Base-by-base conservation (phyloP, 148 eudicot genomes). In the Gaultheria prostrata region DNA sequence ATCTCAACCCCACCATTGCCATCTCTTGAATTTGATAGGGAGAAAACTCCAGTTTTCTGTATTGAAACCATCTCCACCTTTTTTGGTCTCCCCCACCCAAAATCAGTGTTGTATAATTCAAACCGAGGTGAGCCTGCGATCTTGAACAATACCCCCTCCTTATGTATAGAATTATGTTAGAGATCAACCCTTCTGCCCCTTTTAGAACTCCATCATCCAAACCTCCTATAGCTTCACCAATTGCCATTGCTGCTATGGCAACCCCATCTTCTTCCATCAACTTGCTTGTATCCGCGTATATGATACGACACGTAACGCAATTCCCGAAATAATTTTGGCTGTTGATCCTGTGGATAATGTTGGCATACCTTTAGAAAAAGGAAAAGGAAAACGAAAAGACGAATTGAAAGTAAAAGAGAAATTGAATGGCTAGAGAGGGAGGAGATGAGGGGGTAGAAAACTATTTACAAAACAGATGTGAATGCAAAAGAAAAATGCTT, bases 261-360 rank as follows among this genome's bases (percentile, higher is more conserved):
- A 83, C 21, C 39, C 85, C 85, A 76, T 83, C 80, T 59, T 83
- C 80, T 39, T 78, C 65, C 35, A 13, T 17, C 28, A 75, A 56
- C 14, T 82, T 51, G 1, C 24, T 33, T 30, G 79, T 30, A 1
- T 35, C 49, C 14, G 72, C 79, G 30, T 14, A 28, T n/a, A 18
- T 14, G 48, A 51, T 2, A 72, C 56, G 24, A 14, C 8, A 11
- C 0, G 59, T 8, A 35, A 57, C 57, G 45, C 84, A 82, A n/a
- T 54, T 82, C 3, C 84, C 80, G 18, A 82, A 74, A 13, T 82
- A 82, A n/a, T n/a, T n/a, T n/a, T n/a, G n/a, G n/a, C n/a, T n/a
- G n/a, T n/a, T n/a, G n/a, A n/a, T n/a, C n/a, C n/a, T n/a, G n/a
- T n/a, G n/a, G n/a, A n/a, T n/a, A n/a, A n/a, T n/a, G n/a, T n/a